Conservation (phyloP, 345 rosid genomes). For the Brassica incana region DNA sequence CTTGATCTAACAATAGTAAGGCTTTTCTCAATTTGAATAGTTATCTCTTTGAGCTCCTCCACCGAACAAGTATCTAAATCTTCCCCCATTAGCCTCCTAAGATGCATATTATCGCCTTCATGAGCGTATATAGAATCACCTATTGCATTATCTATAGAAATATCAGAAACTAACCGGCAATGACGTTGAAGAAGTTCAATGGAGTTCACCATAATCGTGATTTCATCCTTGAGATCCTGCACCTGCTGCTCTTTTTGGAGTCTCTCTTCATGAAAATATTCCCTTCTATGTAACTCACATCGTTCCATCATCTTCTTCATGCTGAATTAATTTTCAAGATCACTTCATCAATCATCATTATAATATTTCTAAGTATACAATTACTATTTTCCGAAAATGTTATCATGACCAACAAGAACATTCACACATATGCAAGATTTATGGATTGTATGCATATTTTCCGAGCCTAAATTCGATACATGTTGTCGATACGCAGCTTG, state of each 20-base stretch:
- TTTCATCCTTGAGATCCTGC: conserved; percentile 51
- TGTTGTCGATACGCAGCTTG: neutral
- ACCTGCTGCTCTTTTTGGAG: conserved; percentile 18
- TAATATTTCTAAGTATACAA: neutral
- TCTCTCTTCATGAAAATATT: conserved; percentile 10
- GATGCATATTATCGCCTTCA: neutral
- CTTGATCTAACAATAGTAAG: conserved; percentile 50
- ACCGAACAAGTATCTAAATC: conserved; percentile 44
- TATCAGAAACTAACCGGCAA: conserved; percentile 41
- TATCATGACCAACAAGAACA: neutral
- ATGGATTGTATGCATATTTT: neutral
- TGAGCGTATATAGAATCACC: neutral
- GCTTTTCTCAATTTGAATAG: conserved; percentile 51
- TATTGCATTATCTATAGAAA: neutral
- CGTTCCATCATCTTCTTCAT: conserved; percentile 50
- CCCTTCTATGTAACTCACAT: conserved; percentile 34
- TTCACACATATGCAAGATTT: neutral
- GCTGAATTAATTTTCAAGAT: conserved; percentile 36
- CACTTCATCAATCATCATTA: neutral
- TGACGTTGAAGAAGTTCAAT: conserved; percentile 53
- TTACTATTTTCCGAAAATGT: neutral
- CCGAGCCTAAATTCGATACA: neutral
- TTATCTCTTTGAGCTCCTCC: conserved; percentile 49
- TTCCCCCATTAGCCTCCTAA: conserved; percentile 60
- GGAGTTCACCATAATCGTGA: conserved; percentile 42